Evolutionary conservation across 345 rosid species (phyloP).

Genomic region (Lenwebbia sp.): DNA sequence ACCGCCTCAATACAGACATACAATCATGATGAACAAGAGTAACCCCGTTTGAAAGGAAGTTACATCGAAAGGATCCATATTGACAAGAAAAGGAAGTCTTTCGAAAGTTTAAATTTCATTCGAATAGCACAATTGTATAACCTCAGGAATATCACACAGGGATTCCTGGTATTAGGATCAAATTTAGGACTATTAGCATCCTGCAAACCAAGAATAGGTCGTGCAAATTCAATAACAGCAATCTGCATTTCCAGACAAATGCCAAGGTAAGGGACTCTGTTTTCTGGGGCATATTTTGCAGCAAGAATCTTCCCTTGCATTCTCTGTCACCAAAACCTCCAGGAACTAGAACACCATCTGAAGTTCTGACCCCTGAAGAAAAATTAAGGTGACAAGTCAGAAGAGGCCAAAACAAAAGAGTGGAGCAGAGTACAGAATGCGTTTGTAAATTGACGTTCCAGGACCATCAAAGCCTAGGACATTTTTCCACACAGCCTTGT

Average conservation of each 20-base stretch:
- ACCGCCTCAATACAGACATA: not conserved
- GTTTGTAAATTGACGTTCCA: not conserved
- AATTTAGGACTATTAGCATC: conserved; percentile 94
- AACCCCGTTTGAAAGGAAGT: not conserved
- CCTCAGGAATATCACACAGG: conserved; percentile 97
- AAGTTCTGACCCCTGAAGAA: conserved; percentile 65
- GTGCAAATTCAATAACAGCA: conserved; percentile 90
- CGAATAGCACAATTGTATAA: conserved; percentile 2
- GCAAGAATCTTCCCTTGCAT: conserved; percentile 89
- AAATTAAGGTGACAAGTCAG: not conserved
- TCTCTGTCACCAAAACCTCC: conserved; percentile 98
- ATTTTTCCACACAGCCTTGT: conserved; percentile 68
- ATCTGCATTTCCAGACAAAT: conserved; percentile 96
- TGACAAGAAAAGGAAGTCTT: too few relatives aligned
- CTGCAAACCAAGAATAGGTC: conserved; percentile 50
- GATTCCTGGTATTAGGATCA: conserved; percentile 56
- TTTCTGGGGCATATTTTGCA: too few relatives aligned
- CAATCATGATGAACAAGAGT: not conserved
- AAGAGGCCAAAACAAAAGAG: not conserved
- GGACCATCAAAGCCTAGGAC: not conserved
- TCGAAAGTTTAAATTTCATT: not conserved
- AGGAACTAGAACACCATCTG: conserved; percentile 90
- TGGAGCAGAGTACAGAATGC: not conserved
- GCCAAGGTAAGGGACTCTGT: conserved; percentile 77
- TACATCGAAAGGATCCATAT: too few relatives aligned